Evolutionary conservation across 441 rosid genomes (phyloP).

Genomic region (Lepidium campestre): DNA sequence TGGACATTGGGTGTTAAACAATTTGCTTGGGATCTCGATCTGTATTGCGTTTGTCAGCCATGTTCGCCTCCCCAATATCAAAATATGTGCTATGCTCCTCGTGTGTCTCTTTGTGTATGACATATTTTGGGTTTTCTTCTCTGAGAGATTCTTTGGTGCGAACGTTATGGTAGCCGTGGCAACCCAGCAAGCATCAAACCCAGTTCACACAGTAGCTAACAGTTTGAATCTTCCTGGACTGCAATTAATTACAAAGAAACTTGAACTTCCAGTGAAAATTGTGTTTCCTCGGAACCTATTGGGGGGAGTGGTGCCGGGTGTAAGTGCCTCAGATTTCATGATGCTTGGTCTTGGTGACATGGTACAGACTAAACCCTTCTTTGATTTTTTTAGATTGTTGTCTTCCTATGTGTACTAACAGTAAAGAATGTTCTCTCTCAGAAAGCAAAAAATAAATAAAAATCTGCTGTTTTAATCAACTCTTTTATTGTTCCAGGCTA

Average conservation of each 20-base stretch:
- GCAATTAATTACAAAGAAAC: conserved; percentile 89
- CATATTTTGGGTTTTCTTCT: conserved; percentile 98
- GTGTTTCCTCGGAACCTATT: conserved; percentile 80
- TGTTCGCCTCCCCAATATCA: conserved; percentile 91
- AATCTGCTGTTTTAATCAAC: neutral
- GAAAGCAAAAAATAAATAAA: neutral
- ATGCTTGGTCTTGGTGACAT: conserved; percentile 99
- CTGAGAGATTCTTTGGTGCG: conserved; percentile 95
- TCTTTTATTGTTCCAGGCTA: conserved; percentile 57
- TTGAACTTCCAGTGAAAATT: conserved; percentile 91
- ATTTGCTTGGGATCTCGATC: conserved; percentile 81
- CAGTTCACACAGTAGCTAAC: conserved; percentile 88
- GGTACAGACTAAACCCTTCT: conserved; percentile 42
- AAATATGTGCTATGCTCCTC: conserved; percentile 86
- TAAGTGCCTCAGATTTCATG: conserved; percentile 70
- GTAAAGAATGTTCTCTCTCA: neutral
- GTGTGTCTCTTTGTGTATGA: conserved; percentile 84
- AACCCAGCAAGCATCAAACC: conserved; percentile 91
- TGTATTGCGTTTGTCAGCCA: conserved; percentile 95
- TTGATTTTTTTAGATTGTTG: neutral
- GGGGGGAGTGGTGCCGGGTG: conserved; percentile 67
- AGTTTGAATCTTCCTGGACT: conserved; percentile 94
- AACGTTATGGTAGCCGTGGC: conserved; percentile 98
- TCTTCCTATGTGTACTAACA: neutral
- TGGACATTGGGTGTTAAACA: conserved; percentile 94